phyloP scores from a whole-genome alignment of 2,329 filamentous ascomycete species.

The Aspergillus quadricinctus region DNA sequence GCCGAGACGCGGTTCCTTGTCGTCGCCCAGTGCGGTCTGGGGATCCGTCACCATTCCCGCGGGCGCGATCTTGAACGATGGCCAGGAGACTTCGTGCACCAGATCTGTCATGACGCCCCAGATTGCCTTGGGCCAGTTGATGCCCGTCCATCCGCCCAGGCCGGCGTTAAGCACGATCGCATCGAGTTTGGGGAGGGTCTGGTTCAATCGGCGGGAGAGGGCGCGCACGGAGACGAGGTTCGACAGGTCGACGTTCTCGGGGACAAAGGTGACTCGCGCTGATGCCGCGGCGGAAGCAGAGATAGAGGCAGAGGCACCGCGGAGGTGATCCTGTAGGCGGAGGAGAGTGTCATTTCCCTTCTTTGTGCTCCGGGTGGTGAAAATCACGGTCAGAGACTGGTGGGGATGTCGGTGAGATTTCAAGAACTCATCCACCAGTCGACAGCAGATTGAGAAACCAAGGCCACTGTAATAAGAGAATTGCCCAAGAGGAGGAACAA shows the following conservation, averaged over 20 bases:
- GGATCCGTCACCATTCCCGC: constrained; percentile 51
- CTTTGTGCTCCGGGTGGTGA: constrained; percentile 70
- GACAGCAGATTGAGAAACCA: constrained; percentile 76
- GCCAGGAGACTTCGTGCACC: constrained; percentile 68
- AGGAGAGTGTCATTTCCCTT: constrained; percentile 72
- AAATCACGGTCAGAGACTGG: constrained; percentile 71
- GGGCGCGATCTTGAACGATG: constrained; percentile 65
- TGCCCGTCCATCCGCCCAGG: constrained; percentile 77
- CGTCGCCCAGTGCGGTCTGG: constrained; percentile 42
- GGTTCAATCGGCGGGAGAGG: constrained; percentile 48
- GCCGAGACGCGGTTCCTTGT: constrained; percentile 60
- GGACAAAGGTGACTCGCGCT: constrained; percentile 46
- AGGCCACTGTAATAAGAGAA: constrained; percentile 61
- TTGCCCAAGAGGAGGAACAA: constrained; percentile 8
- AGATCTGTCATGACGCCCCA: constrained; percentile 58
- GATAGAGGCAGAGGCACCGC: constrained; percentile 36
- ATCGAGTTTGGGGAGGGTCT: constrained; percentile 65
- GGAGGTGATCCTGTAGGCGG: constrained; percentile 60
- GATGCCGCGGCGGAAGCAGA: constrained; percentile 25
- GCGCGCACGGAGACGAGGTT: constrained; percentile 53
- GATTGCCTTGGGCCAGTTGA: constrained; percentile 63
- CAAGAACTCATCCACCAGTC: constrained; percentile 87
- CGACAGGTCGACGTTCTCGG: constrained; percentile 57
- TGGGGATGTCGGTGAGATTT: constrained; percentile 56
- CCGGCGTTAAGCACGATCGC: constrained; percentile 81